Evolutionary conservation across 2,329 filamentous ascomycete genomes (phyloP), one percentile per base, ranked within the genome.

Genomic region (Rachicladosporium sp.): DNA sequence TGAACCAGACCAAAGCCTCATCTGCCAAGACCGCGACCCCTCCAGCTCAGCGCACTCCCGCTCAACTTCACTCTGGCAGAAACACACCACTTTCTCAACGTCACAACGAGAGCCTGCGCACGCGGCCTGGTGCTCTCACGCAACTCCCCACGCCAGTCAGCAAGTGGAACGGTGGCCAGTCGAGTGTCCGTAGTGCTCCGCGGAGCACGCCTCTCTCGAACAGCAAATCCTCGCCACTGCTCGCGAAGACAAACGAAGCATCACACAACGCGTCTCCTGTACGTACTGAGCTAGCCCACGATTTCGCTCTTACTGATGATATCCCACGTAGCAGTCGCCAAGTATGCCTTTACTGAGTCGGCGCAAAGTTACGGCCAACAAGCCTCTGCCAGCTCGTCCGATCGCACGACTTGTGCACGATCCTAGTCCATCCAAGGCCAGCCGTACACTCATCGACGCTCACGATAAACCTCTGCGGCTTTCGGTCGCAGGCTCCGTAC

Each of bases 351-450:
- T 27, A 27, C 23, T 27, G 4, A 27, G 23, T n/a, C 29, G 23
- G 23, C 23, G 23, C 4, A 27, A 27, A 27, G 13, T 23, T 21
- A n/a, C 39, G n/a, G 38, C 40, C 19, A 45, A 63, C 29, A 66
- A 66, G 45, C 56, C 60, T n/a, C 49, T 66, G 4, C 63, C 63
- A 6, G 56, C 59, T 31, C 56, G 57, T 7, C 63, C 63, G 2
- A 40, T 61, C 9, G 56, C 50, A 15, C 54, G 58, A 10, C 23
- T 63, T 4, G 38, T 52, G 7, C 47, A 56, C 29, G 46, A 49
- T 3, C 35, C 46, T 13, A 62, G 56, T 37, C 61, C 62, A 3
- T 50, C 47, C 6, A 62, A 60, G 43, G 53, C 58, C 27, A 51
- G 53, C 23, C 58, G 59, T 10, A 60, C 57, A 2, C 51, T 66